These are phyloP conservation scores for Trichoderma virens DNA, from an alignment of 495 filamentous ascomycete species.

Conservation along the genomic window DNA sequence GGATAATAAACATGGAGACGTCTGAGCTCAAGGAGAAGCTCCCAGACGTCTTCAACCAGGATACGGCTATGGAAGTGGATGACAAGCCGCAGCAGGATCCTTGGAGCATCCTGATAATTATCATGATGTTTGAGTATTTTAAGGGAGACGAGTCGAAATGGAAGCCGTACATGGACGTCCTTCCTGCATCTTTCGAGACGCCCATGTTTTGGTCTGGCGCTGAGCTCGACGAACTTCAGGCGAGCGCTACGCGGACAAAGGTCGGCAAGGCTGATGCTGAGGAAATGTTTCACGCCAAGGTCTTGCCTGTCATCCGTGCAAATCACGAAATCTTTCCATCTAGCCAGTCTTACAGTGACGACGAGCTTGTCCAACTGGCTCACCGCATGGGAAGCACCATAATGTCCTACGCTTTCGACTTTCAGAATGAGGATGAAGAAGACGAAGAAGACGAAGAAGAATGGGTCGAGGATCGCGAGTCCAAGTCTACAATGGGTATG, in stretches of 20 bases:
- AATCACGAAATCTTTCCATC: slow-evolving; percentile 38
- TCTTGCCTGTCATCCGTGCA: slow-evolving; percentile 50
- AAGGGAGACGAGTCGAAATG: slow-evolving; percentile 56
- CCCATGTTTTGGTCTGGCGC: slow-evolving; percentile 80
- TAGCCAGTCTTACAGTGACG: slow-evolving; percentile 31
- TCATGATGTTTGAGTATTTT: slow-evolving; percentile 72
- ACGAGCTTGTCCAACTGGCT: slow-evolving; percentile 50
- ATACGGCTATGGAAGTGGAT: slow-evolving; percentile 21
- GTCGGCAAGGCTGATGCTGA: slow-evolving; percentile 72
- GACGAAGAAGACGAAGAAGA: slow-evolving; percentile 52
- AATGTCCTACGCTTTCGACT: slow-evolving; percentile 93
- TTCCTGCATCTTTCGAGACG: slow-evolving; percentile 74
- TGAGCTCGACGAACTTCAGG: slow-evolving; percentile 69
- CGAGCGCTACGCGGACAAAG: slow-evolving; percentile 65
- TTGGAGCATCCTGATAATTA: slow-evolving; percentile 56
- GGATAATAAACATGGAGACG: slow-evolving; percentile 36
- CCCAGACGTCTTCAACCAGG: slow-evolving; percentile 33
- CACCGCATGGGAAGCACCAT: slow-evolving; percentile 80
- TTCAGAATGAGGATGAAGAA: slow-evolving; percentile 45
- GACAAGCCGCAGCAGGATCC: slow-evolving; percentile 26
- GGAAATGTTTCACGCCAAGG: slow-evolving; percentile 50
- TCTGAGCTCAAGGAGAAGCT: slow-evolving; percentile 29
- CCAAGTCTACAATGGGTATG: slow-evolving; percentile 65
- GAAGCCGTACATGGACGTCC: slow-evolving; percentile 73
- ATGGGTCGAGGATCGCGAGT: slow-evolving; percentile 62